Conservation (phyloP, 1,284 basidiomycete species). For the Puccinia sorghi region DNA sequence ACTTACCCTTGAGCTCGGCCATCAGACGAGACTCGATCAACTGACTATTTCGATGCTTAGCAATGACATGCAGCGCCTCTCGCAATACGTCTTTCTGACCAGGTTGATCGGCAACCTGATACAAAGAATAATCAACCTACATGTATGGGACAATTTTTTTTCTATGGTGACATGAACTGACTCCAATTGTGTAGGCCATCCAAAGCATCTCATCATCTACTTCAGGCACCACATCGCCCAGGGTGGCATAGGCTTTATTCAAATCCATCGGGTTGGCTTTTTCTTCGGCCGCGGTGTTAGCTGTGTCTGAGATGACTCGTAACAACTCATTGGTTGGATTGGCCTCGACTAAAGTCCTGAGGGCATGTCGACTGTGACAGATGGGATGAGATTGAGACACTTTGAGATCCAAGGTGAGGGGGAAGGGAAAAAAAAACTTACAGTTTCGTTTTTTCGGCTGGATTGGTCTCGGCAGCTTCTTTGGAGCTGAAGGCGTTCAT, state of each 20-base stretch:
- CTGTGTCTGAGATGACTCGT: slow-evolving; percentile 21
- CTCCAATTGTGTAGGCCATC: slow-evolving; percentile 39
- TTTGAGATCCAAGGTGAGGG: background rate
- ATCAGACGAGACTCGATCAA: slow-evolving; percentile 28
- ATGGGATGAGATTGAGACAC: background rate
- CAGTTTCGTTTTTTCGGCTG: slow-evolving; percentile 32
- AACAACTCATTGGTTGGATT: slow-evolving; percentile 40
- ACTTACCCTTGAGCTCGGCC: slow-evolving; percentile 30
- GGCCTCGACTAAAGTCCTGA: slow-evolving; percentile 15
- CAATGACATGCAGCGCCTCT: slow-evolving; percentile 31
- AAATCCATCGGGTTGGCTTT: slow-evolving; percentile 31
- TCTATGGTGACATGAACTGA: slow-evolving; percentile 2
- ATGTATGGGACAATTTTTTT: background rate
- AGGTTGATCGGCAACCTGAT: slow-evolving; percentile 41
- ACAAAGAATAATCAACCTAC: background rate
- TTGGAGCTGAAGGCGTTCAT: slow-evolving; percentile 9
- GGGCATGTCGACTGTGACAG: slow-evolving; percentile 17
- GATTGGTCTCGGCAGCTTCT: background rate
- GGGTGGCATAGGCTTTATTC: slow-evolving; percentile 38
- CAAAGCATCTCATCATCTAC: slow-evolving; percentile 44
- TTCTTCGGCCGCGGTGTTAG: background rate
- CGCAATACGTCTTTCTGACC: slow-evolving; percentile 41
- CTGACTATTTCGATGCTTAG: slow-evolving; percentile 32
- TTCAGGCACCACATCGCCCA: slow-evolving; percentile 44
- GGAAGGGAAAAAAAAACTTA: background rate